Base-by-base conservation (phyloP, 371 early-diverging fungal species). In the Mortierella sp. region DNA sequence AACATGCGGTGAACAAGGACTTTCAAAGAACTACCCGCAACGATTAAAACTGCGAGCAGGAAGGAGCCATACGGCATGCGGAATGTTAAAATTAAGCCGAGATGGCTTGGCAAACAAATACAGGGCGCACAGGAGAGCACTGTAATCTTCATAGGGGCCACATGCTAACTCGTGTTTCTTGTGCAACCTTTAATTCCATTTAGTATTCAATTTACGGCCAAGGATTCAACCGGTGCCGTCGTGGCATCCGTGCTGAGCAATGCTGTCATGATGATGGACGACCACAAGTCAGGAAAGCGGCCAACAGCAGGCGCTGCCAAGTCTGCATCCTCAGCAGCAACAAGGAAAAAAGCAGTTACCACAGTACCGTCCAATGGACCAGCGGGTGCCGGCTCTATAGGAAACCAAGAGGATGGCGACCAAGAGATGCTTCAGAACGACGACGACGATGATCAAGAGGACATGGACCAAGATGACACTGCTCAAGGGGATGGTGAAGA, bases 261-360 rank as follows among this genome's bases (percentile, higher is more conserved):
- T 34, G 96, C 98, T 0, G 96, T 98, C 71, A 95, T 98, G 95
- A 97, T 98, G 79, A 98, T 98, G 28, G 98, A 98, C 84, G 98
- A 98, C 86, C 98, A 98, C 90, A 98, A 98, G 86, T 95, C 96
- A 7, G 94, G 93, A 72, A 96, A 96, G 88, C 79, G 81, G 78
- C 74, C 71, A 55, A 76, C 58, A 68, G 83, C 84, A 71, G 77
- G 73, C 70, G 87, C 28, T 78, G 75, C 60, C 76, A 90, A 72
- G 80, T 26, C 76, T 4, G 21, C 75, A 10, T 71, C 58, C 10
- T 55, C 70, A 8, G 50, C 87, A 48, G 9, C 74, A 89, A 68
- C 75, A 63, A 74, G 68, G 42, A 68, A 76, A 72, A 14, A 31
- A 31, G 63, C 70, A 6, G 19, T 44, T 5, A 2, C 58, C 8